Evolutionary conservation across 805 yeast species (phyloP), one percentile per base, ranked within the genome.

Genomic region (Yarrowia bubula): DNA sequence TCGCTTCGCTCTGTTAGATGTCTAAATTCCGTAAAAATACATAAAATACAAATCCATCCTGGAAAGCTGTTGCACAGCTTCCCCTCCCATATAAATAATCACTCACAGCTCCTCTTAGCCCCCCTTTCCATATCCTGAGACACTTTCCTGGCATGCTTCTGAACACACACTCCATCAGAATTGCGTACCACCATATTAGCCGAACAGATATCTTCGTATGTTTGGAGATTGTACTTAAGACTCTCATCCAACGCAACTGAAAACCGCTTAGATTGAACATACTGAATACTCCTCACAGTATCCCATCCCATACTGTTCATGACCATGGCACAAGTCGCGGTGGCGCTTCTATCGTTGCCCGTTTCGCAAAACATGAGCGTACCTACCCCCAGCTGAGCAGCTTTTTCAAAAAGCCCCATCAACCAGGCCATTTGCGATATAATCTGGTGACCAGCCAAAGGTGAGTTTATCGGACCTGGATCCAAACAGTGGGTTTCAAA

Each of bases 291-390:
- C 15, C 50, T 33, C 31, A 65, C 66, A 39, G 63, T 41, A 53
- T 65, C 51, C 63, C 60, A 51, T 47, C 69, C 70, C 65, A 67
- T 43, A 65, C 67, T 50, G 32, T 64, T 53, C 67, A 75, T 74
- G 44, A 73, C 38, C 65, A 72, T 71, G 5, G 77, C 76, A 28
- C 69, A 69, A 1, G 70, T 74, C 4, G 73, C 72, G 5, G 75
- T 69, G 13, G 77, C 77, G 10, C 72, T 66, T 14, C 63, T 64
- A 42, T 73, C 75, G 66, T 75, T 75, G 9, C 77, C 77, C 5
- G 76, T 68, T 58, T 75, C 77, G 57, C 77, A 75, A 47, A 69
- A 71, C 32, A 75, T 53, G 28, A 75, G 66, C 7, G 67, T 65
- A 11, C 42, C 42, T 14, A 43, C 51, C 4, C 64, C 64, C 32